Conservation (phyloP, 2,329 filamentous ascomycete species). For the Lomentospora prolificans region DNA sequence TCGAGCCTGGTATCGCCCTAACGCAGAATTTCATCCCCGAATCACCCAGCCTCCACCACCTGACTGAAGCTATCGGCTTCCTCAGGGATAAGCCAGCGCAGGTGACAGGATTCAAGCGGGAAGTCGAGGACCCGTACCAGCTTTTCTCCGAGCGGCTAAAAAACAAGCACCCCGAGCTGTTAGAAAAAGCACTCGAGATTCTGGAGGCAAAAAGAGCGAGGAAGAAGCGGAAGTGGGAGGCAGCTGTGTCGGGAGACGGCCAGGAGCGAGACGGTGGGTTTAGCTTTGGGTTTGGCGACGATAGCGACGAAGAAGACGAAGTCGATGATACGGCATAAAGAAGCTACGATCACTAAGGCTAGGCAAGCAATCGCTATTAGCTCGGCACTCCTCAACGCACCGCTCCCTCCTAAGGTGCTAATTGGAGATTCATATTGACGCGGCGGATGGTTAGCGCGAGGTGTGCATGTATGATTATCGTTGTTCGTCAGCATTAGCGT, state of each 20-base stretch:
- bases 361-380: neutral
- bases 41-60: slow-evolving; percentile 41
- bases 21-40: slow-evolving; percentile 92
- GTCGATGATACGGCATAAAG: too few species aligned
- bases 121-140: slow-evolving; percentile 61
- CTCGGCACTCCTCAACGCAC: too few species aligned
- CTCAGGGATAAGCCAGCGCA: slow-evolving; percentile 74
- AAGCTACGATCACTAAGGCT: neutral
- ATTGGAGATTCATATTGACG: too few species aligned
- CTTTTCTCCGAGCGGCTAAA: slow-evolving; percentile 64
- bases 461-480: too few species aligned
- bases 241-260: slow-evolving; percentile 44
- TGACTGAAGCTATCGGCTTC: slow-evolving; percentile 69
- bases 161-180: slow-evolving; percentile 53
- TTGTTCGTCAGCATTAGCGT: too few species aligned
- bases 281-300: slow-evolving; percentile 45
- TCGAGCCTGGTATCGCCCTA: slow-evolving; percentile 74
- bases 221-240: slow-evolving; percentile 81
- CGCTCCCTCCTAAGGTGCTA: too few species aligned
- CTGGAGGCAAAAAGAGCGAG: slow-evolving; percentile 50
- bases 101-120: slow-evolving; percentile 72
- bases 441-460: too few species aligned
- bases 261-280: slow-evolving; percentile 29
- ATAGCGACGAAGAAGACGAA: slow-evolving; percentile 22
- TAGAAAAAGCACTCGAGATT: slow-evolving; percentile 54